A percentile compares a stretch with the other conserved stretches of the same genome.
These are phyloP conservation scores for Vigna unguiculata DNA, from an alignment of 306 rosid species.

Conservation along the genomic window DNA sequence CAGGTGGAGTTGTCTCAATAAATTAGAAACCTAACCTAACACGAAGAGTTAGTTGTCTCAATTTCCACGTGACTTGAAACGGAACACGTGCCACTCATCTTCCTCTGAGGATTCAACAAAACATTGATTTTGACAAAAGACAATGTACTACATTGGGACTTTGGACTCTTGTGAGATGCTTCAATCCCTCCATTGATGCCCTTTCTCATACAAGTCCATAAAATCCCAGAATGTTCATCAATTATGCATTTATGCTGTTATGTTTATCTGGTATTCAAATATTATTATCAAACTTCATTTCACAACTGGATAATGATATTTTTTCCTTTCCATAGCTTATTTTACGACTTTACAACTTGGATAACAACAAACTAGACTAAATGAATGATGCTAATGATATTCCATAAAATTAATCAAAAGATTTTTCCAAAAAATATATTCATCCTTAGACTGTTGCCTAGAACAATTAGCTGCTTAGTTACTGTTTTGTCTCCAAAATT, in stretches of 20 bases:
- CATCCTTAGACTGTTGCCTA: no score
- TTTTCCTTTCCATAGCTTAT: no score
- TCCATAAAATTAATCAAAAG: no score
- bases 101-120: not conserved
- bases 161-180: not conserved
- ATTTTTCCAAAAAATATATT: no score
- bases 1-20: not conserved
- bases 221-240: no score
- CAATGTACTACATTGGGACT: not conserved
- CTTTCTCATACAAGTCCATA: not conserved
- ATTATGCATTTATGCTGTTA: no score
- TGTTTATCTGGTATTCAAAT: not conserved
- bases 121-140: not conserved
- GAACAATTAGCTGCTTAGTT: no score
- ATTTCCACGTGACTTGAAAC: slow-evolving; percentile 1
- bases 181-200: not conserved
- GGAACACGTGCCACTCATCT: not conserved
- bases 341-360: no score
- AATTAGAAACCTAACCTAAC: slow-evolving; percentile 8
- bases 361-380: not conserved
- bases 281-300: not conserved
- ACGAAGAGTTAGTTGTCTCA: slow-evolving; percentile 13
- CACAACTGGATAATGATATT: no score
- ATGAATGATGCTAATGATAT: not conserved
- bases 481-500: no score